Conservation (phyloP, 2,329 filamentous ascomycete species). For the Pseudogymnoascus sp. region DNA sequence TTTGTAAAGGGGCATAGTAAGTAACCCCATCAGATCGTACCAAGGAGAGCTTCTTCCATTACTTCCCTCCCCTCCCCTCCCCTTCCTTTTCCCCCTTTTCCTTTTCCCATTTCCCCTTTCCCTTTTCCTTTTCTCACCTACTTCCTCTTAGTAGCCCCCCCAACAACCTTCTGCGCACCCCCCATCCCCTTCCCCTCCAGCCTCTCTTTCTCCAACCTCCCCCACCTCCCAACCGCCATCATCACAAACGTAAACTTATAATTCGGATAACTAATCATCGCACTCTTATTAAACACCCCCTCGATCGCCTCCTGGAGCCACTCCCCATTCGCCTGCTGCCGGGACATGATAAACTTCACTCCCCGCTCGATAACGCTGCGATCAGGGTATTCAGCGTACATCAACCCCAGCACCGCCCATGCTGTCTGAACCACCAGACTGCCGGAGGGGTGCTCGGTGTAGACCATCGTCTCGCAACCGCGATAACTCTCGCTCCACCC, state of each 20-base stretch:
- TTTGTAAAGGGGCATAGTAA: neutral
- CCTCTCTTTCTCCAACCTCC: conserved; percentile 51
- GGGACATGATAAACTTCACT: conserved; percentile 70
- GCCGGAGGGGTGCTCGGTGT: conserved; percentile 62
- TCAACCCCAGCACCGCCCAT: conserved; percentile 75
- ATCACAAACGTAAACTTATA: conserved; percentile 97
- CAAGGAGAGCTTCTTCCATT: neutral
- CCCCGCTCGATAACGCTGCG: conserved; percentile 63
- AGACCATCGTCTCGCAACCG: conserved; percentile 69
- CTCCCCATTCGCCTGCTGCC: conserved; percentile 83
- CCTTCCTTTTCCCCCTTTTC: neutral
- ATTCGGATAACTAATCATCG: conserved; percentile 98
- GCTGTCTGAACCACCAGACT: conserved; percentile 92
- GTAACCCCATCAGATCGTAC: neutral
- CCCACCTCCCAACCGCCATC: conserved; percentile 80
- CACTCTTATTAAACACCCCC: conserved; percentile 97
- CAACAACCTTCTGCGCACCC: neutral
- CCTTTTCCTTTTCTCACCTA: neutral
- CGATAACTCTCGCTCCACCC: conserved; percentile 96
- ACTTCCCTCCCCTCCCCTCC: neutral
- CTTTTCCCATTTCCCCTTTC: neutral
- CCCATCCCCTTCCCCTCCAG: neutral
- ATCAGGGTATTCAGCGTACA: conserved; percentile 77
- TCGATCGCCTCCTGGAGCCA: conserved; percentile 96
- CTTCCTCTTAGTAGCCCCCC: neutral